phyloP scores from a whole-genome alignment of 108 stramenopile species.

The Chaetoceros muelleri region DNA sequence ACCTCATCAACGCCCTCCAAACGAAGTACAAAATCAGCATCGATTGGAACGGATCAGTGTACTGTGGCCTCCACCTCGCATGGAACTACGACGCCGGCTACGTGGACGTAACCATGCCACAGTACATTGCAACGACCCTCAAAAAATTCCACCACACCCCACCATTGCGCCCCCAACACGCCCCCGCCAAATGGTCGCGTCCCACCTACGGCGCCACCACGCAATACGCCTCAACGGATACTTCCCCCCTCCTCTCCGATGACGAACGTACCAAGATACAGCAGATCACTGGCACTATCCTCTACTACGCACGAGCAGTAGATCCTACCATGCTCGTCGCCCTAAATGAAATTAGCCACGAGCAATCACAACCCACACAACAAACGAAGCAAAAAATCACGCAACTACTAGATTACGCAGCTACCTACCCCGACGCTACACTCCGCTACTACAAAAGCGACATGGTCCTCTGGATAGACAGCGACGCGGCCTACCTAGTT shows the following conservation, averaged over 20 bases:
- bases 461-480: slow-evolving; percentile 24
- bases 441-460: slow-evolving; percentile 21
- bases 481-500: too few species aligned
- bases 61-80: slow-evolving; percentile 21
- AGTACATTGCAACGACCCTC: too few species aligned
- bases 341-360: slow-evolving; percentile 11
- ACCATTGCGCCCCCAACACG: slow-evolving; percentile 21
- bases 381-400: slow-evolving; percentile 10
- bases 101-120: slow-evolving; percentile 32
- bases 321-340: too few species aligned
- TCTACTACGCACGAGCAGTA: slow-evolving; percentile 32
- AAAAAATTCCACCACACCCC: slow-evolving; percentile 18
- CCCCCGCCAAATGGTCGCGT: slow-evolving; percentile 13
- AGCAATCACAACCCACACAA: slow-evolving; percentile 16
- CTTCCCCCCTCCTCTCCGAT: slow-evolving; percentile 6
- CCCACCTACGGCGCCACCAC: too few species aligned
- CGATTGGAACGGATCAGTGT: slow-evolving; percentile 25
- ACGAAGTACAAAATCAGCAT: slow-evolving; percentile 9
- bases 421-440: slow-evolving; percentile 30
- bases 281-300: slow-evolving; percentile 24
- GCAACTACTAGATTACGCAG: slow-evolving; percentile 29
- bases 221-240: slow-evolving; percentile 31
- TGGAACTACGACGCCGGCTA: slow-evolving; percentile 31
- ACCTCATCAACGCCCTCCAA: slow-evolving; percentile 20
- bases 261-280: slow-evolving; percentile 14